A percentile compares a stretch with the other conserved stretches of the same genome.
Conservation (phyloP, 2,329 filamentous ascomycete genomes). For the Mycosphaerella arachidis region DNA sequence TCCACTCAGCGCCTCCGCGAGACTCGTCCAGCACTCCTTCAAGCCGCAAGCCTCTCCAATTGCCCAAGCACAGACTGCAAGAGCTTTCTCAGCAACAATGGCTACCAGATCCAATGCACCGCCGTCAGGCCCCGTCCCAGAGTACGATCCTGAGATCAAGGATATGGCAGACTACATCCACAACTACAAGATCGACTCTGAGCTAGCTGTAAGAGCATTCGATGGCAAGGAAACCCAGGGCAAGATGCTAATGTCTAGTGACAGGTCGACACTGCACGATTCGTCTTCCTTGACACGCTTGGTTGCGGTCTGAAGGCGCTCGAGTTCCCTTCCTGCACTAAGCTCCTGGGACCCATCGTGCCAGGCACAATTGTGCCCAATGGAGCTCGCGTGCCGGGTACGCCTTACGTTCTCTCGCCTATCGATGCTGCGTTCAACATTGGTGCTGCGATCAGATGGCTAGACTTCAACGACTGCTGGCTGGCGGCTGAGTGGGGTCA, state of each 20-base stretch:
- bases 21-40: conserved; percentile 22
- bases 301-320: conserved; percentile 95
- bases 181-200: conserved; percentile 83
- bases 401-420: conserved; percentile 89
- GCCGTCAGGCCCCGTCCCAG: conserved; percentile 26
- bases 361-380: conserved; percentile 88
- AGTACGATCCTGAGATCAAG: conserved; percentile 85
- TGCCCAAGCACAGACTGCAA: conserved; percentile 17
- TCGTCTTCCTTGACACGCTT: conserved; percentile 93
- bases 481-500: conserved; percentile 98
- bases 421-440: conserved; percentile 98
- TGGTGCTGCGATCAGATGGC: conserved; percentile 96
- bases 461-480: conserved; percentile 99
- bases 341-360: conserved; percentile 88
- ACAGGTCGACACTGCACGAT: conserved; percentile 90
- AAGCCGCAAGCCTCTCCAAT: conserved; percentile 9
- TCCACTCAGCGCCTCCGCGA: conserved; percentile 27
- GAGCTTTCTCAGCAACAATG: conserved; percentile 33
- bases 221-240: neutral
- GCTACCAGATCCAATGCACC: conserved; percentile 28
- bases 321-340: conserved; percentile 91
- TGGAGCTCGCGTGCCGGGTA: conserved; percentile 85
- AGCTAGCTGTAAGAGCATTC: conserved; percentile 70
- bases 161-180: conserved; percentile 95
- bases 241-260: conserved; percentile 17